Evolutionary conservation across 148 eudicot genomes (phyloP).

Genomic region (Suaeda aralocaspica): DNA sequence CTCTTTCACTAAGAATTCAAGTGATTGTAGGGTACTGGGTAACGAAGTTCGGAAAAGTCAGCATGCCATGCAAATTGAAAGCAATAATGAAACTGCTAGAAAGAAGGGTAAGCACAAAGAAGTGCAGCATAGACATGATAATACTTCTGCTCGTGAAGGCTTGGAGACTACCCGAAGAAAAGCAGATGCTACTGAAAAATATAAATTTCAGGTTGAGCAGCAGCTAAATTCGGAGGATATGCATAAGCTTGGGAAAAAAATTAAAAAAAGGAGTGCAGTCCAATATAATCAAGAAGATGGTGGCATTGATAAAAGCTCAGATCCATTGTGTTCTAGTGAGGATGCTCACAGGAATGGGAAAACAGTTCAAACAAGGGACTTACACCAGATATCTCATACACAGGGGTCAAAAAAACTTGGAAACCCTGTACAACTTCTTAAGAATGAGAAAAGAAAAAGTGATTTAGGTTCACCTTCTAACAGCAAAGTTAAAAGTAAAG

Average conservation of each 20-base stretch:
- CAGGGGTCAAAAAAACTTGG: slow-evolving; percentile 17
- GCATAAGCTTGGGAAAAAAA: slow-evolving; percentile 20
- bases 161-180: slow-evolving; percentile 25
- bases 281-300: slow-evolving; percentile 19
- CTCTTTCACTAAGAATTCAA: slow-evolving; percentile 29
- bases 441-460: slow-evolving; percentile 28
- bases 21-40: slow-evolving; percentile 16
- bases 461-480: slow-evolving; percentile 22
- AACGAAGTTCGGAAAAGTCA: slow-evolving; percentile 34
- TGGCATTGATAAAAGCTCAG: slow-evolving; percentile 19
- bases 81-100: slow-evolving; percentile 26
- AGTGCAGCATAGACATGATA: slow-evolving; percentile 25
- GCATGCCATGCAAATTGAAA: slow-evolving; percentile 25
- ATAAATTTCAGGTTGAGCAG: slow-evolving; percentile 25
- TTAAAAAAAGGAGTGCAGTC: slow-evolving; percentile 18
- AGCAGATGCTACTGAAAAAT: slow-evolving; percentile 16
- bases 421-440: slow-evolving; percentile 18
- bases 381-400: slow-evolving; percentile 25
- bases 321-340: slow-evolving; percentile 24
- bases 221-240: slow-evolving; percentile 24
- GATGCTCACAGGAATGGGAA: slow-evolving; percentile 19
- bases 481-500: slow-evolving; percentile 29
- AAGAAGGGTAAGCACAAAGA: slow-evolving; percentile 33
- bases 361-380: slow-evolving; percentile 17
- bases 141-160: slow-evolving; percentile 18